phyloP scores from a whole-genome alignment of 2,329 filamentous ascomycete species.

The Fusarium tjaetaba region DNA sequence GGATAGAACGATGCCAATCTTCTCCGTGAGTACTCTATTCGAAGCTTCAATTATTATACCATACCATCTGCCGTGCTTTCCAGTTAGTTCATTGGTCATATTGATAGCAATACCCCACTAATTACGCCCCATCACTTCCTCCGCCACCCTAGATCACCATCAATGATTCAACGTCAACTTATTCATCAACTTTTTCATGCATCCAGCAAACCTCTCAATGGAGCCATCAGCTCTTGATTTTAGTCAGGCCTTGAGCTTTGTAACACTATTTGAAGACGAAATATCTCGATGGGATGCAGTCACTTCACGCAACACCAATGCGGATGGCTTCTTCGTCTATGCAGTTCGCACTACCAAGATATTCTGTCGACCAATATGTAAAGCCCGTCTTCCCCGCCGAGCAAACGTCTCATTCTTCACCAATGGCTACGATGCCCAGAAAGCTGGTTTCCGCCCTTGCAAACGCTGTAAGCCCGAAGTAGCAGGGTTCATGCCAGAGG shows the following conservation, averaged over 20 bases:
- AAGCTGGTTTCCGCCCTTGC: conserved; percentile 64
- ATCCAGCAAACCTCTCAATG: neutral
- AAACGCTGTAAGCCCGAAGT: conserved; percentile 63
- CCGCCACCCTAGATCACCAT: neutral
- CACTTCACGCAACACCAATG: conserved; percentile 46
- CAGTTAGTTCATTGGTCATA: conserved; percentile 43
- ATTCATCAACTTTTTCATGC: neutral
- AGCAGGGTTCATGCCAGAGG: conserved; percentile 54
- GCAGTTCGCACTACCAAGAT: conserved; percentile 57
- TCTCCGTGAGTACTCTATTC: neutral
- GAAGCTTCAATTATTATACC: neutral
- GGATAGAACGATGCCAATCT: neutral
- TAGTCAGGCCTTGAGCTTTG: neutral
- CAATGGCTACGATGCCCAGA: conserved; percentile 55
- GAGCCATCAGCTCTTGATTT: neutral
- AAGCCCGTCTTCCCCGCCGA: conserved; percentile 67
- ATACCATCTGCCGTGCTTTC: neutral
- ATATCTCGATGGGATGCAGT: conserved; percentile 51
- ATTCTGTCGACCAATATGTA: conserved; percentile 71
- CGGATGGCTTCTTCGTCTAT: conserved; percentile 56
- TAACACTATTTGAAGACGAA: conserved; percentile 44
- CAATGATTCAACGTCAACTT: neutral
- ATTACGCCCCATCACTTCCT: neutral
- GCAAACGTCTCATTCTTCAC: conserved; percentile 68
- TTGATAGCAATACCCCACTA: conserved; percentile 46